phyloP scores from a whole-genome alignment of 306 rosid species.

The Glycyrrhiza uralensis region DNA sequence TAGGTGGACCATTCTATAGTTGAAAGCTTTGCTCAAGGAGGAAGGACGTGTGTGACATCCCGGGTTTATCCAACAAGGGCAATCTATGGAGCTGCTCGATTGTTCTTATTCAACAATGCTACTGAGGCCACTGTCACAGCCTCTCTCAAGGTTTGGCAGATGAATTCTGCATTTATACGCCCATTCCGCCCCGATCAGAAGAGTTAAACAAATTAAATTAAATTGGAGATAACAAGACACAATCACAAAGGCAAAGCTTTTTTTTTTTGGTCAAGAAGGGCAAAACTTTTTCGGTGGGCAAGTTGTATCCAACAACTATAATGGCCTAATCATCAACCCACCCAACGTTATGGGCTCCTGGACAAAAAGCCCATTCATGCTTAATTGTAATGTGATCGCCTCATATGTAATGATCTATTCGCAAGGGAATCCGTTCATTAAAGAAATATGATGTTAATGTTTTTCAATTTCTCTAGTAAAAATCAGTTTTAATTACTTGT shows the following conservation, averaged over 20 bases:
- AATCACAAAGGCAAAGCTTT: not conserved
- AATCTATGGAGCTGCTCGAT: conserved; percentile 73
- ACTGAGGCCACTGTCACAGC: conserved; percentile 59
- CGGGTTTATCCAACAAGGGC: conserved; percentile 91
- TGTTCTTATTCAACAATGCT: conserved; percentile 86
- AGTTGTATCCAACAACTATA: not conserved
- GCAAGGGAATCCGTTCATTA: not conserved
- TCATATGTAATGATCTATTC: not conserved
- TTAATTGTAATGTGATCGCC: not conserved
- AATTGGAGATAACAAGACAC: not conserved
- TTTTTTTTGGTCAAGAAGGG: no score
- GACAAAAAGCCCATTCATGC: not conserved
- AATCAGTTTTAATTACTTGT: not conserved
- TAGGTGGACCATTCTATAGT: conserved; percentile 91
- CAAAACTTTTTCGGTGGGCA: not conserved
- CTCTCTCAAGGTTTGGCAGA: conserved; percentile 76
- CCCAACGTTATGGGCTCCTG: not conserved
- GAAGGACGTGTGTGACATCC: conserved; percentile 70
- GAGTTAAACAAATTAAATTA: not conserved
- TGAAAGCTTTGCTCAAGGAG: conserved; percentile 94
- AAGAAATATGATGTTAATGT: not conserved
- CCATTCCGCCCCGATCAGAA: conserved; percentile 50
- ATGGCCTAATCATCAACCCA: not conserved
- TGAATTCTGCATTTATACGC: conserved; percentile 90
- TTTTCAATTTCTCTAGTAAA: not conserved